These are phyloP conservation scores for Cryptosporidium andersoni DNA, from an alignment of 169 alveolate genomes.

Conservation along the genomic window DNA sequence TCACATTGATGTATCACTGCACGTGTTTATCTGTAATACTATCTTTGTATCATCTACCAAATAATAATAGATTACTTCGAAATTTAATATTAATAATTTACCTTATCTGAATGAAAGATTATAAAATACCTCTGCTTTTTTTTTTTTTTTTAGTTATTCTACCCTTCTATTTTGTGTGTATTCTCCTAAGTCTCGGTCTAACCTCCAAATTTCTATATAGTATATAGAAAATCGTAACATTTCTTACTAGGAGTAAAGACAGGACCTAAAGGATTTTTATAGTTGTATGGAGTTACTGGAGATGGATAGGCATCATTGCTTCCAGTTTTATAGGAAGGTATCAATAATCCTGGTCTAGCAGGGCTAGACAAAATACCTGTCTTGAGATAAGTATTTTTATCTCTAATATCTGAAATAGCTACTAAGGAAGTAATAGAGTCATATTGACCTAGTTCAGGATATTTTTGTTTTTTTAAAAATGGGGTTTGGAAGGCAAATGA, in stretches of 20 bases:
- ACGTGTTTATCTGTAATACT: too few relatives aligned
- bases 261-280: constrained; percentile 65
- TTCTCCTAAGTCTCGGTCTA: too few relatives aligned
- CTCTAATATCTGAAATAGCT: constrained; percentile 10
- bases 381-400: constrained; percentile 22
- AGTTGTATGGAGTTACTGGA: constrained; percentile 34
- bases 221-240: constrained; percentile 35
- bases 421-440: constrained; percentile 29
- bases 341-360: constrained; percentile 48
- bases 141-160: too few relatives aligned
- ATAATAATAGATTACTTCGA: too few relatives aligned
- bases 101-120: too few relatives aligned
- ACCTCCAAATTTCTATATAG: too few relatives aligned
- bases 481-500: constrained; percentile 52
- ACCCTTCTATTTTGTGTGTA: too few relatives aligned
- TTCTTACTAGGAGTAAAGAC: constrained; percentile 56
- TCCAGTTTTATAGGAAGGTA: constrained; percentile 50
- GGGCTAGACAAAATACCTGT: constrained; percentile 58
- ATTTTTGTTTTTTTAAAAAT: constrained; percentile 38
- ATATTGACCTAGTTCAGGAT: constrained; percentile 59
- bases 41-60: too few relatives aligned
- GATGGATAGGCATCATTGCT: constrained; percentile 49
- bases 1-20: too few relatives aligned
- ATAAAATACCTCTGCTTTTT: too few relatives aligned
- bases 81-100: too few relatives aligned